A percentile compares a stretch with the other conserved stretches of the same genome.
phyloP scores from a whole-genome alignment of 352 stramenopile genomes.

The Pythium periplocum region DNA sequence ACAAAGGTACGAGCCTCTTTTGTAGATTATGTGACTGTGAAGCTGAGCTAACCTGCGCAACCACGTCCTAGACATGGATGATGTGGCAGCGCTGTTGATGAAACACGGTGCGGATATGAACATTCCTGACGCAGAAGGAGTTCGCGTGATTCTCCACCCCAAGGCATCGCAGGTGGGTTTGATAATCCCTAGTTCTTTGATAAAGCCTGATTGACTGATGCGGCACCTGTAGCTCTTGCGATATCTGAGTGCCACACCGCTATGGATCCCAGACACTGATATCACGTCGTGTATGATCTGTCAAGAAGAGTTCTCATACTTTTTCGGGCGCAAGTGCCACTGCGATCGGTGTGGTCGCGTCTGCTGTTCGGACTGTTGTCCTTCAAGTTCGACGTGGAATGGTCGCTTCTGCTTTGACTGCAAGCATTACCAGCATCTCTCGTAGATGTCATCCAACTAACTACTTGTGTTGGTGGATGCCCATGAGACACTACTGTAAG shows the following conservation, averaged over 20 bases:
- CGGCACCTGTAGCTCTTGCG: slow-evolving; percentile 33
- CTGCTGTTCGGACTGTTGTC: slow-evolving; percentile 74
- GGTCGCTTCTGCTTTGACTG: slow-evolving; percentile 74
- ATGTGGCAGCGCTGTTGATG: slow-evolving; percentile 54
- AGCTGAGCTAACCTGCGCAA: not conserved
- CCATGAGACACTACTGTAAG: too few relatives aligned
- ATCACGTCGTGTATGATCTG: slow-evolving; percentile 71
- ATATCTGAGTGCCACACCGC: slow-evolving; percentile 47
- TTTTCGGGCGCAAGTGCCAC: slow-evolving; percentile 69
- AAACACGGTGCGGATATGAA: slow-evolving; percentile 69
- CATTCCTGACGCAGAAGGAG: slow-evolving; percentile 46
- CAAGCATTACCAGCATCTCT: slow-evolving; percentile 62
- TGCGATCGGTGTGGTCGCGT: slow-evolving; percentile 70
- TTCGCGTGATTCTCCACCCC: slow-evolving; percentile 46
- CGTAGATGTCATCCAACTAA: slow-evolving; percentile 12
- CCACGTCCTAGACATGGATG: slow-evolving; percentile 45
- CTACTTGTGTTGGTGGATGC: too few relatives aligned
- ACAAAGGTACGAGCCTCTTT: slow-evolving; percentile 45
- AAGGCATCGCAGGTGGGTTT: slow-evolving; percentile 56
- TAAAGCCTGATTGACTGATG: not conserved
- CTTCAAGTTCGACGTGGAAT: slow-evolving; percentile 62
- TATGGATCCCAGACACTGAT: slow-evolving; percentile 55
- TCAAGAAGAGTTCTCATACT: slow-evolving; percentile 57
- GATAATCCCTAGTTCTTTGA: not conserved
- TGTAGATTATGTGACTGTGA: not conserved